Base-by-base conservation (phyloP, 2,329 filamentous ascomycete genomes). In the Sporothrix variecibatus region DNA sequence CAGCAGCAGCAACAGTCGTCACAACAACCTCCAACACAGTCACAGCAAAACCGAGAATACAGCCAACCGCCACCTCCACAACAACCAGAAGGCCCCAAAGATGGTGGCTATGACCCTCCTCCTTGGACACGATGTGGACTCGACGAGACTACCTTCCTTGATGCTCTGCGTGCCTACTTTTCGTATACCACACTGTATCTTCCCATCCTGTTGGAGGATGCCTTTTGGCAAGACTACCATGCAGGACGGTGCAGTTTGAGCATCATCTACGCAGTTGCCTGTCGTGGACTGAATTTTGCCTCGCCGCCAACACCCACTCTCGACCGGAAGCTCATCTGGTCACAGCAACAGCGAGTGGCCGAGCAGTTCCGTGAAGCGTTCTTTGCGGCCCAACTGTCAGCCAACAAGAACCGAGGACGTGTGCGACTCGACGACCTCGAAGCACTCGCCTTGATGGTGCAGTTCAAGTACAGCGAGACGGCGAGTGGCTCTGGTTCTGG, bases 171-270 rank as follows among this genome's bases (percentile, higher is more conserved):
- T 34, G 76, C 71, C 15, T 79, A 80, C 76, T 80, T 80, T 73
- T 70, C 75, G 6, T 77, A 76, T 62, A 75, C 76, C 12, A 75
- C 77, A 7, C 73, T 76, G 17, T 76, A 73, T 31, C 75, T 79
- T 51, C 78, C 78, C 2, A 75, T 80, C 12, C 40, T 79, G 23
- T 65, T 76, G 15, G 76, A 77, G 34, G 78, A 79, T 53, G 76
- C 78, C 26, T 80, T 80, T 46, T 79, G 77, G 78, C 64, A 75
- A 58, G 79, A 80, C 74, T 79, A 78, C 58, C 65, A 76, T 23
- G 72, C 68, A 5, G 72, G 74, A 8, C 60, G 68, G 20, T 77
- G 76, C 74, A 79, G 79, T 62, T 71, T 65, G 11, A 73, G 76
- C n/a, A 74, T 80, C 11, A 67, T 77, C 2, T 79, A 65, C 58